Conservation (phyloP, 495 filamentous ascomycete species). For the Darksidea phi region DNA sequence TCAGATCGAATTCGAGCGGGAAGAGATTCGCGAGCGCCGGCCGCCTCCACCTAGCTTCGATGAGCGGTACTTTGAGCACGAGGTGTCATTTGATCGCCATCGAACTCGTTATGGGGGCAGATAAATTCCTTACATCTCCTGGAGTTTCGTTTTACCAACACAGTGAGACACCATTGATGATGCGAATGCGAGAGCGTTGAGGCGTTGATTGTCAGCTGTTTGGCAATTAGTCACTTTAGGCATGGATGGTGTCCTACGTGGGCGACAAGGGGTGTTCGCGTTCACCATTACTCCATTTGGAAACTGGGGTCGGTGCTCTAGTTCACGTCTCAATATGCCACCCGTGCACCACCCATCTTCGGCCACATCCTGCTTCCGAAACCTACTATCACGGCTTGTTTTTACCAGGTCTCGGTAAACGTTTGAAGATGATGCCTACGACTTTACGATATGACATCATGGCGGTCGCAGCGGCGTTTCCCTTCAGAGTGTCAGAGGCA, state of each 20-base stretch:
- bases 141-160: neutral
- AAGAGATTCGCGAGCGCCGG: slow-evolving; percentile 39
- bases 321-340: neutral
- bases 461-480: slow-evolving; percentile 15
- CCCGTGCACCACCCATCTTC: neutral
- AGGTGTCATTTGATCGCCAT: slow-evolving; percentile 37
- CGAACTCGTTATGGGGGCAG: slow-evolving; percentile 26
- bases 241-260: too few relatives aligned
- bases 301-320: neutral
- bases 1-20: slow-evolving; percentile 79
- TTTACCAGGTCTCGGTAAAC: slow-evolving; percentile 15
- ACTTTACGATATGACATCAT: slow-evolving; percentile 34
- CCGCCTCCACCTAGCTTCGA: slow-evolving; percentile 26
- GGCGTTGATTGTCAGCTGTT: too few relatives aligned
- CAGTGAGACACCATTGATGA: neutral
- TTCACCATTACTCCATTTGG: neutral
- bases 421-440: slow-evolving; percentile 36
- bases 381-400: neutral
- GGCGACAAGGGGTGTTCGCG: neutral
- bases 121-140: slow-evolving; percentile 8
- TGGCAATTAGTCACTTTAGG: too few relatives aligned
- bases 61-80: slow-evolving; percentile 40
- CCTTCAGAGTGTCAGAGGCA: slow-evolving; percentile 9
- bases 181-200: neutral
- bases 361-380: neutral